Base-by-base conservation (phyloP, 768 basidiomycete species). In the Trametes meyenii region DNA sequence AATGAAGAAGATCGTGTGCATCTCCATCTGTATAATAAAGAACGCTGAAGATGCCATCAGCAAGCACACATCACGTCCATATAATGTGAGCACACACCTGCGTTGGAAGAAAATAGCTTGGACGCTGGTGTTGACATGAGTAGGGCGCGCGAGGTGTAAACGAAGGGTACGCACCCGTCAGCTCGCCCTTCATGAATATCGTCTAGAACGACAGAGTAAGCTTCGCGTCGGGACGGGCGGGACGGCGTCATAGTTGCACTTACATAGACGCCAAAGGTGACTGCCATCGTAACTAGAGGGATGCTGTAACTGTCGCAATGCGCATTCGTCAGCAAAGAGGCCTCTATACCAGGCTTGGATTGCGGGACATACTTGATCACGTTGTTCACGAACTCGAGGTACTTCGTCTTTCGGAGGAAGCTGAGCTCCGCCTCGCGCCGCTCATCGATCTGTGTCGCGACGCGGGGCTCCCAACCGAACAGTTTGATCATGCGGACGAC, bases 261-360 rank as follows among this genome's bases (percentile, higher is more conserved):
- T 73, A 86, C 79, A 61, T 86, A 90, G 7, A 83, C 77, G 1
- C 80, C 76, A 66, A 83, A 90, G 1, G 87, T 86, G 16, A 82
- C 78, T 43, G 87, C 67, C 89, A 90, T 91, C 33, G 83, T 85
- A 0, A 83, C 39, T 10, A 90, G 70, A 0, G 90, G 89, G 45
- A 90, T 80, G 39, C 83, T 58, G 62, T 78, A 83, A 67, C 86
- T 89, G 11, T 35, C 36, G 13, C 50, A 36, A 50, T 24, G 36
- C 36, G 13, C 50, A 36, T 50, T 24, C 26, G n/a, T 43, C 26
- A 61, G 51, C 14, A n/a, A 10, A 43, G 49, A 29, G 48, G 40
- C 24, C 24, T 36, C 26, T 49, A 45, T 7, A 12, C 16, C 51
- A 13, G 5, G 1, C 7, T 49, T 16, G 2, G 21, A 23, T 2